Percentiles rank a stretch among this genome's conserved stretches.
Conservation (phyloP, 306 rosid species). For the Dryas drummondii region DNA sequence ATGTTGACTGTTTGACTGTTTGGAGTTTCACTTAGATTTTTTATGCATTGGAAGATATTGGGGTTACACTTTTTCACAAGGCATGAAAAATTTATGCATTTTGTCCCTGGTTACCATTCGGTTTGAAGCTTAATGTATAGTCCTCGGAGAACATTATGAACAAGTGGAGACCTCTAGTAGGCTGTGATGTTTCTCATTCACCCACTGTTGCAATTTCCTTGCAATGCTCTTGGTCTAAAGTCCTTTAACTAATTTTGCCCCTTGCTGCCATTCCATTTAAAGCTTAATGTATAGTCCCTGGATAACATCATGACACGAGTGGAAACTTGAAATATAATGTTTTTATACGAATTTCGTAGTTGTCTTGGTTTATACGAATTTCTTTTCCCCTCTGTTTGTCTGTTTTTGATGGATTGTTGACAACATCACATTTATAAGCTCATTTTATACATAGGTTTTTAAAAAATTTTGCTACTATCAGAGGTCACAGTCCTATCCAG, state of each 20-base stretch:
- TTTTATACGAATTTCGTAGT: not conserved
- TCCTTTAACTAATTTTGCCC: not conserved
- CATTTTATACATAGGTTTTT: too few species aligned
- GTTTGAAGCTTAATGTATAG: not conserved
- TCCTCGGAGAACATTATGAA: not conserved
- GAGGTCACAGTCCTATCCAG: not conserved
- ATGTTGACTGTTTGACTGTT: too few species aligned
- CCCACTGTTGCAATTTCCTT: not conserved
- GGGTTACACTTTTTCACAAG: too few species aligned
- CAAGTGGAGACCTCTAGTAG: not conserved
- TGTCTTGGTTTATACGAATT: not conserved
- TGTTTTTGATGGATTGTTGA: not conserved
- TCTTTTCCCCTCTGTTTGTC: not conserved
- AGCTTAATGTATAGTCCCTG: not conserved
- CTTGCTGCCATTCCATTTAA: not conserved
- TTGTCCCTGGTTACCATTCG: not conserved
- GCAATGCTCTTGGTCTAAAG: not conserved
- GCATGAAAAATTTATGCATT: not conserved
- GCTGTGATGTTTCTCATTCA: not conserved
- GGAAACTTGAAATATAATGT: not conserved
- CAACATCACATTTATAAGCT: not conserved
- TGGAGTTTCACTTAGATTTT: too few species aligned
- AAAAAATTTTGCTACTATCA: too few species aligned
- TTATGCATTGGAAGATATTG: too few species aligned
- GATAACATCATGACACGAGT: not conserved